Base-by-base conservation (phyloP, 345 rosid genomes). In the Populus nigra region DNA sequence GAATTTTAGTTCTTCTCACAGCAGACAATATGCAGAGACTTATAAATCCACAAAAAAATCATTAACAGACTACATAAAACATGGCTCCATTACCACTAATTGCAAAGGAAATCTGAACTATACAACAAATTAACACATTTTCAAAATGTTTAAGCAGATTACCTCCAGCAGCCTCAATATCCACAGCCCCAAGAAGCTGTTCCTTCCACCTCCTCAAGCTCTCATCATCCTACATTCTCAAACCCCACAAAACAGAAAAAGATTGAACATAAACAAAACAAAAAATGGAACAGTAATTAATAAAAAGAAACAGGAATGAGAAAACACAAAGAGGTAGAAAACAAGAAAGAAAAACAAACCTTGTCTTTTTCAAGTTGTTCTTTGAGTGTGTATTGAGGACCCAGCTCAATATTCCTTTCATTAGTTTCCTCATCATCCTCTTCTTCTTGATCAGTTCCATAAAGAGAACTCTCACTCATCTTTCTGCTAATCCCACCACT, bases 201-300 rank as follows among this genome's bases (percentile, higher is more conserved):
- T 93, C 96, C 80, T 93, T 93, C 98, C 98, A 93, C 80, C 90
- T 93, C 87, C 97, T 90, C 85, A 93, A 86, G 89, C 98, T 93
- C 78, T 93, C 98, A 84, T 93, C 98, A 62, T 93, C 98, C 98
- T 91, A 67, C 68, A 69, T 59, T 27, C 59, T 70, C 61, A 72
- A 36, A 69, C 20, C 43, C 71, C 33, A 22, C 16, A 62, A 68
- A 23, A 36, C 29, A 61, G 23, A 22, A 36, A 74, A 39, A 3
- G 35, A 25, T 1, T 2, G 22, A 33, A 11, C 18, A 23, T 18
- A 55, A 35, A n/a, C 22, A 22, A 73, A 43, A 18, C 8, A 69
- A 20, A 66, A 73, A 17, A 35, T 68, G 25, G 63, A n/a, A 8
- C 39, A 7, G 27, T 18, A 25, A 41, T 17, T 20, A 35, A 16